These are phyloP conservation scores for Luffa acutangula DNA, from an alignment of 306 rosid species.

Conservation along the genomic window DNA sequence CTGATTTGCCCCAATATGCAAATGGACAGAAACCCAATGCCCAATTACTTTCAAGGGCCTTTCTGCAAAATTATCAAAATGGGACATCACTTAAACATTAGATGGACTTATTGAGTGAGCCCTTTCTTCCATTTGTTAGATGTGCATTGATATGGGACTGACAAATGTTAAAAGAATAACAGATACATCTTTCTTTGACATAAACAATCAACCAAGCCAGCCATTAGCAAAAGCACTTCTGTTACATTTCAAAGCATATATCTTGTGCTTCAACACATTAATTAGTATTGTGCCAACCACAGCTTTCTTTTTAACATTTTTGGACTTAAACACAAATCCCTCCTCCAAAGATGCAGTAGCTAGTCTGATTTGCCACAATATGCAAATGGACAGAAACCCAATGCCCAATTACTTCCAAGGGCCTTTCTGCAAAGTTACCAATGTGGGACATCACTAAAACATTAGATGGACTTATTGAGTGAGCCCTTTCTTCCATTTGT, in stretches of 20 bases:
- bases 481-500: neutral
- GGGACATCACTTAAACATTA: neutral
- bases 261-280: neutral
- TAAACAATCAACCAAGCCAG: neutral
- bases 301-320: neutral
- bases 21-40: neutral
- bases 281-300: neutral
- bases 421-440: neutral
- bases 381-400: neutral
- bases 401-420: neutral
- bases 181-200: neutral
- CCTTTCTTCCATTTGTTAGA: neutral
- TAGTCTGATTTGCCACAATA: neutral
- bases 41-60: neutral
- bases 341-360: neutral
- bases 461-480: neutral
- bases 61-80: neutral
- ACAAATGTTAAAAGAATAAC: neutral
- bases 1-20: neutral
- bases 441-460: neutral
- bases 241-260: neutral
- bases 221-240: neutral
- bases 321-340: neutral
- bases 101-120: neutral
- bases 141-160: neutral